These are phyloP conservation scores for Aaosphaeria arxii DNA, from an alignment of 2,329 filamentous ascomycete genomes.

Conservation along the genomic window DNA sequence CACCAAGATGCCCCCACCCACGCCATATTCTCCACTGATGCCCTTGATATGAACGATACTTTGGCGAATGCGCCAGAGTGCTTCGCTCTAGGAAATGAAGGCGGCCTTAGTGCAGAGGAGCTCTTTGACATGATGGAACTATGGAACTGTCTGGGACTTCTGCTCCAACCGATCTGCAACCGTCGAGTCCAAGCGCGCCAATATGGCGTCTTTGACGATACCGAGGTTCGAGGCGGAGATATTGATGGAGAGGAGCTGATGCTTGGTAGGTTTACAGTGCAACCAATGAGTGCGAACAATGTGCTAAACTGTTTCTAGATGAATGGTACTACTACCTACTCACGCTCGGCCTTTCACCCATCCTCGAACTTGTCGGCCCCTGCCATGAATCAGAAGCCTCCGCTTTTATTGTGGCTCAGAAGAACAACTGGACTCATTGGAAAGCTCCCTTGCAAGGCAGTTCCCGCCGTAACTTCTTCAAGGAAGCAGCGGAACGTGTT, in stretches of 20 bases:
- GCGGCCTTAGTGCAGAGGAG: conserved; percentile 53
- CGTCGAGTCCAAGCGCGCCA: conserved; percentile 53
- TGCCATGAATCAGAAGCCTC: conserved; percentile 35
- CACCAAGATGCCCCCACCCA: conserved; percentile 45
- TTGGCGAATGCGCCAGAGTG: conserved; percentile 55
- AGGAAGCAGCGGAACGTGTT: conserved; percentile 58
- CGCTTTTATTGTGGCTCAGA: conserved; percentile 52
- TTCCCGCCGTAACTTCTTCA: conserved; percentile 57
- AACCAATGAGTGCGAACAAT: conserved; percentile 8
- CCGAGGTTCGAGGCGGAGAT: conserved; percentile 46
- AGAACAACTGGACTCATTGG: conserved; percentile 59
- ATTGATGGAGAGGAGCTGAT: conserved; percentile 52
- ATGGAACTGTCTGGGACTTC: conserved; percentile 58
- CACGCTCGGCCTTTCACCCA: conserved; percentile 56
- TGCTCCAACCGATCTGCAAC: conserved; percentile 56
- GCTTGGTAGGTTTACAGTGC: conserved; percentile 42
- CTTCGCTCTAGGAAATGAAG: conserved; percentile 57
- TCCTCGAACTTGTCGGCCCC: conserved; percentile 50
- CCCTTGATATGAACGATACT: conserved; percentile 52
- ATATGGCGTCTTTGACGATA: conserved; percentile 54
- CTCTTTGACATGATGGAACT: conserved; percentile 64
- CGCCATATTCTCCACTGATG: conserved; percentile 48
- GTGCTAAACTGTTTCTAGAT: conserved; percentile 35
- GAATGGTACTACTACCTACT: conserved; percentile 62
- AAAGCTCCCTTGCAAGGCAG: conserved; percentile 43